Evolutionary conservation across 2,329 filamentous ascomycete species (phyloP).

Genomic region (Sphaerulina populicola): DNA sequence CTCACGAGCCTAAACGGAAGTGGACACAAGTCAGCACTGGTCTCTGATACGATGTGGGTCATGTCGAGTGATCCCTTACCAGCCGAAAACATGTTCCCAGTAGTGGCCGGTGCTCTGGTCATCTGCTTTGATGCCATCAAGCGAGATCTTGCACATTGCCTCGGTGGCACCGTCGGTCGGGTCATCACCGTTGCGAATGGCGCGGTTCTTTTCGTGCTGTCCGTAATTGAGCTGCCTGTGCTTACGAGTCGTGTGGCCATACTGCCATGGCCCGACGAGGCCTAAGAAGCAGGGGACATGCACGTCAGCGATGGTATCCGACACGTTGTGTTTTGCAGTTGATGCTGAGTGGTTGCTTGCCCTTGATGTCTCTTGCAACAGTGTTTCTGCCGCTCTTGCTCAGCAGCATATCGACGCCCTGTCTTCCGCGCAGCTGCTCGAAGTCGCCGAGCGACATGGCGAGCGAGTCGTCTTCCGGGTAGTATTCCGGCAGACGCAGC

Average conservation of each 20-base stretch:
- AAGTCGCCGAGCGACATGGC: conserved; percentile 59
- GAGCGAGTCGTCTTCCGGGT: conserved; percentile 44
- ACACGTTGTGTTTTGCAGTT: no score
- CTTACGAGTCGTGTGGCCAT: conserved; percentile 55
- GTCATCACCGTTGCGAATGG: not conserved
- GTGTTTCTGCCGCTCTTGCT: conserved; percentile 36
- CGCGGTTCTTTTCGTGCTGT: conserved; percentile 1
- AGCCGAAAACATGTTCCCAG: conserved; percentile 62
- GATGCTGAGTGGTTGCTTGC: no score
- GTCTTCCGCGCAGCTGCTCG: conserved; percentile 50
- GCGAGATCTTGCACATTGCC: conserved; percentile 23
- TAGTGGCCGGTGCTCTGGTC: conserved; percentile 45
- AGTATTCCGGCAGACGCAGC: conserved; percentile 62
- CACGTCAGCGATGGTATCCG: no score
- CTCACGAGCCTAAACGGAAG: conserved; percentile 42
- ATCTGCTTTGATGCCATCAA: conserved; percentile 22
- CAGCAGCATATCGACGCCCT: conserved; percentile 55
- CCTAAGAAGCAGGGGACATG: conserved; percentile 23
- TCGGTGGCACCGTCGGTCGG: conserved; percentile 10
- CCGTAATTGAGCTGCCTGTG: conserved; percentile 28
- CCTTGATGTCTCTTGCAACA: conserved; percentile 56
- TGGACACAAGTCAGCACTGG: no score
- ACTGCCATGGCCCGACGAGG: conserved; percentile 65
- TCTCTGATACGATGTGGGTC: no score
- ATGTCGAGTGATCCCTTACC: conserved; percentile 26